Evolutionary conservation across 2,329 filamentous ascomycete species (phyloP).

Genomic region (Fusarium ambrosium): DNA sequence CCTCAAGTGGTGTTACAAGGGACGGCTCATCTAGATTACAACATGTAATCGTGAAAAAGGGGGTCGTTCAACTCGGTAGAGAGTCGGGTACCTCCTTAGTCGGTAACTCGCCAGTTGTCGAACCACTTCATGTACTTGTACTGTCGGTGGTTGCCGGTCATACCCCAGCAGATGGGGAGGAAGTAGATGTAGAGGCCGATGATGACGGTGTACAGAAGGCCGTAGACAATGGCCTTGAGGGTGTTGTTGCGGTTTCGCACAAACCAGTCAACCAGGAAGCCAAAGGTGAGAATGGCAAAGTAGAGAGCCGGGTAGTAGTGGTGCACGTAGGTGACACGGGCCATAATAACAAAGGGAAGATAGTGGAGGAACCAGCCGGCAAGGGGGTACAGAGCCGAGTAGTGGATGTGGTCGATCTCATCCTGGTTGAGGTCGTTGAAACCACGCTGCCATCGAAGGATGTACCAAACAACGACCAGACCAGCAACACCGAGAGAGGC

Average conservation of each 20-base stretch:
- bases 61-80: conserved; percentile 17
- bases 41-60: conserved; percentile 25
- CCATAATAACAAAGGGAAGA: conserved; percentile 96
- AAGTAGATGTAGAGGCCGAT: conserved; percentile 91
- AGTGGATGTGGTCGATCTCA: conserved; percentile 96
- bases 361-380: conserved; percentile 98
- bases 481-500: conserved; percentile 80
- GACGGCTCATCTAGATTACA: conserved; percentile 32
- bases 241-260: conserved; percentile 75
- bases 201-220: conserved; percentile 77
- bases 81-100: conserved; percentile 54
- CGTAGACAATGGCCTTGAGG: conserved; percentile 78
- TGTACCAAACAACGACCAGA: conserved; percentile 83
- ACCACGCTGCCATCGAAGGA: conserved; percentile 95
- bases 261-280: conserved; percentile 90
- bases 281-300: conserved; percentile 91
- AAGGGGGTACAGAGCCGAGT: conserved; percentile 89
- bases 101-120: conserved; percentile 85
- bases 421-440: conserved; percentile 83
- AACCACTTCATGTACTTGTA: conserved; percentile 97
- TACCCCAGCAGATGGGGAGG: conserved; percentile 95
- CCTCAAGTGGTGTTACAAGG: conserved; percentile 19
- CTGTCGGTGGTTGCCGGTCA: conserved; percentile 85
- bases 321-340: conserved; percentile 98
- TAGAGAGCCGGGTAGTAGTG: conserved; percentile 99